Percentiles rank a stretch among this genome's conserved stretches.
These are phyloP conservation scores for Eimeria falciformis DNA, from an alignment of 169 alveolate genomes.

Conservation along the genomic window DNA sequence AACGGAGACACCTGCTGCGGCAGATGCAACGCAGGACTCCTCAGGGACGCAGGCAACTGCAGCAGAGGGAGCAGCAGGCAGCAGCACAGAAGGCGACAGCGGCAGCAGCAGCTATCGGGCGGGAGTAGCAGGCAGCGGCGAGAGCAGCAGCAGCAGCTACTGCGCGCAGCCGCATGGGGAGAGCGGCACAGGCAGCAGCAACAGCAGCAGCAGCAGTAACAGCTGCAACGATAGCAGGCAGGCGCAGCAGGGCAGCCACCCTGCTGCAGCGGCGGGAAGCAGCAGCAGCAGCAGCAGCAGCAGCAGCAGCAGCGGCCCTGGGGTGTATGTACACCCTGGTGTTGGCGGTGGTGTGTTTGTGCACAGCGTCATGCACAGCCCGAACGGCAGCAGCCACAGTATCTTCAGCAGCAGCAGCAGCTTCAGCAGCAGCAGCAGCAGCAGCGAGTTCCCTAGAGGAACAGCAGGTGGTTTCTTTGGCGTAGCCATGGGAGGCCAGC, in stretches of 20 bases:
- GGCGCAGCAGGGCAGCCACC: too few relatives aligned
- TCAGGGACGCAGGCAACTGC: background rate
- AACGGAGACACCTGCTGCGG: background rate
- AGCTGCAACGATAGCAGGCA: too few relatives aligned
- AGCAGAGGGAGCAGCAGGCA: background rate
- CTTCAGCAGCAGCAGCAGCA: background rate
- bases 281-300: too few relatives aligned
- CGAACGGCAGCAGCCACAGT: background rate
- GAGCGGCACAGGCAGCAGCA: slow-evolving; percentile 4
- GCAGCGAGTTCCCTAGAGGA: background rate
- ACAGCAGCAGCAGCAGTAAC: background rate
- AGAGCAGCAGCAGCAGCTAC: slow-evolving; percentile 31
- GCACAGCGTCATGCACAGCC: too few relatives aligned
- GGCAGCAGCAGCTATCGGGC: too few relatives aligned
- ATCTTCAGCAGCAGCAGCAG: background rate
- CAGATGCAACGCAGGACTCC: background rate
- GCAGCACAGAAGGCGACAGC: background rate
- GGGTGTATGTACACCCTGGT: background rate
- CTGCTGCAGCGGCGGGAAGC: too few relatives aligned
- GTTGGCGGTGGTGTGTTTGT: too few relatives aligned
- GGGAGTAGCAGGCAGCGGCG: slow-evolving; percentile 16
- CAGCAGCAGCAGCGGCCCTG: background rate
- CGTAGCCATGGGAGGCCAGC: background rate
- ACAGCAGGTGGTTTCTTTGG: background rate
- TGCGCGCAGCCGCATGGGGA: background rate